A percentile compares a stretch with the other conserved stretches of the same genome.
These are phyloP conservation scores for Crithidia expoeki DNA, from an alignment of 208 protist species.

Conservation along the genomic window DNA sequence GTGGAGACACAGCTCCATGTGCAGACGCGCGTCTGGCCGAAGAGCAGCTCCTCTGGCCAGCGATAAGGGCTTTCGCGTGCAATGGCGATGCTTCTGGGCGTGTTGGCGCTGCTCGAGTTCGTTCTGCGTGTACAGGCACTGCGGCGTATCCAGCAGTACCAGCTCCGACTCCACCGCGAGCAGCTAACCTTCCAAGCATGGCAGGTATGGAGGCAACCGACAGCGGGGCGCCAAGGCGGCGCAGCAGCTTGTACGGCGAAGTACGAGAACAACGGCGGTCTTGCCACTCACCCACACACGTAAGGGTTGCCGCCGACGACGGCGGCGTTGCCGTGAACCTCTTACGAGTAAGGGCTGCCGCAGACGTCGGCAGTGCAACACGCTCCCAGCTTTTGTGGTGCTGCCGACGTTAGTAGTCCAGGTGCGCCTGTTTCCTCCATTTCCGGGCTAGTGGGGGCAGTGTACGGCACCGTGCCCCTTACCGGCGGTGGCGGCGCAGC, in stretches of 20 bases:
- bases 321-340: neutral
- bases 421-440: too few species aligned
- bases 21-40: slow-evolving; percentile 31
- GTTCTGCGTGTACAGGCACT: slow-evolving; percentile 40
- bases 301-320: neutral
- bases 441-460: too few species aligned
- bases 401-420: too few species aligned
- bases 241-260: too few species aligned
- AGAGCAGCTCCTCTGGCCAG: neutral
- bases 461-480: slow-evolving; percentile 21
- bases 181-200: slow-evolving; percentile 5
- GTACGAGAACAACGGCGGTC: neutral
- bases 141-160: slow-evolving; percentile 31
- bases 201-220: neutral
- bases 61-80: slow-evolving; percentile 21
- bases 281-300: neutral
- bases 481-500: neutral
- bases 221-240: neutral
- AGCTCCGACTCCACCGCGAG: slow-evolving; percentile 10
- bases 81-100: slow-evolving; percentile 28
- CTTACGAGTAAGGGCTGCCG: slow-evolving; percentile 28
- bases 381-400: too few species aligned
- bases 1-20: slow-evolving; percentile 52
- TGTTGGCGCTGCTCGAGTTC: slow-evolving; percentile 41
- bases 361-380: slow-evolving; percentile 1